phyloP scores from a whole-genome alignment of 2,329 filamentous ascomycete genomes.

The Paecilomyces sp. region DNA sequence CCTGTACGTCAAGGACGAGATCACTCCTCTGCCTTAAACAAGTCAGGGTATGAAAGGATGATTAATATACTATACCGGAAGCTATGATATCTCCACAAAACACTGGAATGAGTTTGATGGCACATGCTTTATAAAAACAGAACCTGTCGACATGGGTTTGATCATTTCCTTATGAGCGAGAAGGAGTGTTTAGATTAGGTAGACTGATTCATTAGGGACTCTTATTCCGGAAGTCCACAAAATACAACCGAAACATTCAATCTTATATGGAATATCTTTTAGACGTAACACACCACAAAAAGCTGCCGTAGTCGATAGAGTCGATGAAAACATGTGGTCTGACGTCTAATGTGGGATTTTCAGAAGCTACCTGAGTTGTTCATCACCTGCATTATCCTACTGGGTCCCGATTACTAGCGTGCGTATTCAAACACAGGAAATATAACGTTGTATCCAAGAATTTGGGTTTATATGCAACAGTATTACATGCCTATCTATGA shows the following conservation, averaged over 20 bases:
- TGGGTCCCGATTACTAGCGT: too few species aligned
- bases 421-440: too few species aligned
- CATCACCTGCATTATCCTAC: too few species aligned
- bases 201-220: background rate
- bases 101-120: background rate
- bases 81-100: background rate
- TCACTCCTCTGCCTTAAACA: slow-evolving; percentile 22
- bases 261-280: background rate
- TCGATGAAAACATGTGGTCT: too few species aligned
- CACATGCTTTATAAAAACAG: background rate
- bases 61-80: background rate
- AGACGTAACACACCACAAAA: background rate
- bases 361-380: too few species aligned
- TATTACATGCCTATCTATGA: too few species aligned
- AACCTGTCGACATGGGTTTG: background rate
- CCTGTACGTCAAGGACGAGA: slow-evolving; percentile 59
- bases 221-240: background rate
- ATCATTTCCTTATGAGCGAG: background rate
- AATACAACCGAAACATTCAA: background rate
- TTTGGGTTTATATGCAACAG: too few species aligned
- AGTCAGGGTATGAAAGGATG: background rate
- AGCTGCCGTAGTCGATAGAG: too few species aligned
- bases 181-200: background rate
- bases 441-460: too few species aligned
- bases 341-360: too few species aligned